Conservation (phyloP, 2,329 filamentous ascomycete species). For the Ophiostoma sp. region DNA sequence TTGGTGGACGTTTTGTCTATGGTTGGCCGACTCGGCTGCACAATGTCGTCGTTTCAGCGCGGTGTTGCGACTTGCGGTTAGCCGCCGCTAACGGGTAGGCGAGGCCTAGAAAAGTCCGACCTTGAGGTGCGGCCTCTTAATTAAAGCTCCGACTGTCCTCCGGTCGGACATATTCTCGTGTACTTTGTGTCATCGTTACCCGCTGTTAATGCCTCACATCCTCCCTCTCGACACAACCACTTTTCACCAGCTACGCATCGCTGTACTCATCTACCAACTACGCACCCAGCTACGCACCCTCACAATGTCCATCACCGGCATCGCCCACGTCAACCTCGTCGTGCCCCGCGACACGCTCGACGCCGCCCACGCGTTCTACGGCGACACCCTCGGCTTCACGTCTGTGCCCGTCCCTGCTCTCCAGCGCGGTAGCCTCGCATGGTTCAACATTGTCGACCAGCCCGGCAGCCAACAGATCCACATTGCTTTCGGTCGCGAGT, state of each 20-base stretch:
- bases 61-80: not conserved
- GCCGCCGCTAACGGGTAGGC: not conserved
- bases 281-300: not conserved
- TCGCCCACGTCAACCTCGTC: conserved; percentile 57
- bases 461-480: conserved; percentile 55
- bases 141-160: not conserved
- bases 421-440: conserved; percentile 53
- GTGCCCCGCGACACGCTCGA: conserved; percentile 55
- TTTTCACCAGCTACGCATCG: not conserved
- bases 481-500: conserved; percentile 47
- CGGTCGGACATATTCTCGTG: not conserved
- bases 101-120: not conserved
- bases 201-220: not conserved
- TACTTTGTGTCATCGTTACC: too few species aligned
- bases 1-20: not conserved
- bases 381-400: conserved; percentile 54
- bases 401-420: conserved; percentile 53
- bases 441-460: conserved; percentile 58
- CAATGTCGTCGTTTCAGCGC: conserved; percentile 21
- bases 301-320: conserved; percentile 34
- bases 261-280: not conserved
- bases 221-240: not conserved
- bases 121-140: not conserved
- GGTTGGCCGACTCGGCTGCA: not conserved
- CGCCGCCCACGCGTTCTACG: conserved; percentile 56